These are phyloP conservation scores for Verticillium zaregamsianum DNA, from an alignment of 2,329 filamentous ascomycete genomes.

Conservation along the genomic window DNA sequence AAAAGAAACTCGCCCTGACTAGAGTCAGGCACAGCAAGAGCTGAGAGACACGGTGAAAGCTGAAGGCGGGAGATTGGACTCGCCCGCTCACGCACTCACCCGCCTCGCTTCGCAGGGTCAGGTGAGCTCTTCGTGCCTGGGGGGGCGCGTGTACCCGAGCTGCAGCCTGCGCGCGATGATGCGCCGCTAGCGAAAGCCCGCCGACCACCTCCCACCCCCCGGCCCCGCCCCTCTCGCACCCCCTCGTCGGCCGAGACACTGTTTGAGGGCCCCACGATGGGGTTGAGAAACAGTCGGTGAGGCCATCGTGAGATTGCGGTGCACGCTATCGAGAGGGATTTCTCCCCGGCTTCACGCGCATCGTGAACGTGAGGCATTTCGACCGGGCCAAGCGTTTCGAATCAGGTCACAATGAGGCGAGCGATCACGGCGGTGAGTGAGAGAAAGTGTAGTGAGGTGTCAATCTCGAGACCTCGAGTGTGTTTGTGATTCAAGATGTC, in stretches of 20 bases:
- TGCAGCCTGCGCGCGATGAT: neutral
- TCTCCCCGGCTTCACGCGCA: neutral
- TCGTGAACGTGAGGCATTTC: neutral
- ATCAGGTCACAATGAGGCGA: neutral
- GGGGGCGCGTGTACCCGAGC: too few species aligned
- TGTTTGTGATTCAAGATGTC: neutral
- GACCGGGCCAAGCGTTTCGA: neutral
- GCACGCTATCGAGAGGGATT: neutral
- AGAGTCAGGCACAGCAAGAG: too few species aligned
- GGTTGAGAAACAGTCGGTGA: neutral
- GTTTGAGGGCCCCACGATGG: neutral
- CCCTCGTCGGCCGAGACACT: neutral
- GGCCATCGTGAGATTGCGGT: neutral
- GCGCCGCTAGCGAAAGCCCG: neutral
- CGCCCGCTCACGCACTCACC: too few species aligned
- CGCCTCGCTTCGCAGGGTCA: too few species aligned
- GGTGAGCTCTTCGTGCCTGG: too few species aligned
- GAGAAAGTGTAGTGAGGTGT: neutral
- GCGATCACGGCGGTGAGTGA: too few species aligned
- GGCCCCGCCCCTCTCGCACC: neutral
- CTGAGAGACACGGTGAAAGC: neutral
- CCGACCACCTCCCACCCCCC: neutral
- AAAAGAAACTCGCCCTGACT: neutral
- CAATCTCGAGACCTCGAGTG: neutral
- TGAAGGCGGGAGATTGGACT: neutral